phyloP scores from a whole-genome alignment of 2,329 filamentous ascomycete species.

The Arachnomyces sp. region DNA sequence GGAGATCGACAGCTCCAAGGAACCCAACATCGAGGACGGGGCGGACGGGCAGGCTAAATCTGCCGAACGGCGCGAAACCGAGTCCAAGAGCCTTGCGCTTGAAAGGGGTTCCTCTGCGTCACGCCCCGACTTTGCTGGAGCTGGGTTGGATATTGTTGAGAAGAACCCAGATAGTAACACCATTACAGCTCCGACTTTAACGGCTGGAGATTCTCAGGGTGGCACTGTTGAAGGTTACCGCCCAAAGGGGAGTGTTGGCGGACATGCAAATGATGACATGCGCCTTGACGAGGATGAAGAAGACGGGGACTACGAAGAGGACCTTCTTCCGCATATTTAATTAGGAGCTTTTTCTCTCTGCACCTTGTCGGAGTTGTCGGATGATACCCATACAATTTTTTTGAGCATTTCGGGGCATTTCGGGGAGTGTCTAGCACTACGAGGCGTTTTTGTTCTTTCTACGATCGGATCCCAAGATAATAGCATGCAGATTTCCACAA shows the following conservation, averaged over 20 bases:
- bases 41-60: not conserved
- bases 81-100: constrained; percentile 19
- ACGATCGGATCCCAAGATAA: not conserved
- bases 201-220: constrained; percentile 26
- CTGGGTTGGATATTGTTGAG: constrained; percentile 29
- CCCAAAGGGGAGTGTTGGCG: constrained; percentile 18
- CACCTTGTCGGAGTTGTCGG: no score
- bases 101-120: constrained; percentile 28
- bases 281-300: constrained; percentile 22
- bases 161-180: constrained; percentile 16
- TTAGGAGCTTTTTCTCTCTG: no score
- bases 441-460: constrained; percentile 11
- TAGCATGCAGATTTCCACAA: no score
- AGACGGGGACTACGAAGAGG: constrained; percentile 43
- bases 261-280: not conserved
- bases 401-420: no score
- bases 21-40: no score
- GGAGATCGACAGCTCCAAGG: constrained; percentile 19
- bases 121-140: constrained; percentile 20
- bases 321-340: constrained; percentile 25
- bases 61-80: constrained; percentile 6
- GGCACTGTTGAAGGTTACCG: constrained; percentile 38
- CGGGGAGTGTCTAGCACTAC: no score
- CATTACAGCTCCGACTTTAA: constrained; percentile 25
- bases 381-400: no score